Conservation (phyloP, 768 basidiomycete genomes). For the Tylopilus plumbeoviolaceoides region DNA sequence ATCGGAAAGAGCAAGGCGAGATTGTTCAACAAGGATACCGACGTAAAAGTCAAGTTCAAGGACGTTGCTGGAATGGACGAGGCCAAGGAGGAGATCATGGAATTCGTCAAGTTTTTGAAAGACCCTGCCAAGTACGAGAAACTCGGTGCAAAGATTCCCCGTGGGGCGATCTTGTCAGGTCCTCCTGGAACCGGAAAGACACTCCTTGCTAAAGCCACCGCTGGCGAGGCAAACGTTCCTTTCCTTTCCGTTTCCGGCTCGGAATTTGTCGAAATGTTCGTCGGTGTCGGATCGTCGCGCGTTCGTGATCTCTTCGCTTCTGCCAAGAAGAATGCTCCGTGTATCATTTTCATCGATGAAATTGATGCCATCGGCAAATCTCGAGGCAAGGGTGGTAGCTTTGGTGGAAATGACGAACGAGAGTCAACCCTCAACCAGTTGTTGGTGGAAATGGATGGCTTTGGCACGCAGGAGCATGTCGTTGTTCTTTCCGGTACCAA, state of each 20-base stretch:
- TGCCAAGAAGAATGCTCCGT: conserved; percentile 96
- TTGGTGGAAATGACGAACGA: conserved; percentile 96
- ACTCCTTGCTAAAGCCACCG: conserved; percentile 95
- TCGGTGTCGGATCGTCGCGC: conserved; percentile 96
- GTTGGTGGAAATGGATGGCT: conserved; percentile 99
- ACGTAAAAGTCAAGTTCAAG: conserved; percentile 89
- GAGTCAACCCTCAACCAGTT: conserved; percentile 97
- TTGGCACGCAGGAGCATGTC: conserved; percentile 94
- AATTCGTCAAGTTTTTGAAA: conserved; percentile 98
- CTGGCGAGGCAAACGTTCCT: conserved; percentile 95
- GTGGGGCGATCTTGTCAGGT: conserved; percentile 90
- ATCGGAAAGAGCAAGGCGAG: conserved; percentile 95
- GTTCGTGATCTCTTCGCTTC: conserved; percentile 97
- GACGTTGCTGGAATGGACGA: conserved; percentile 99
- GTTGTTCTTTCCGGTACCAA: conserved; percentile 97
- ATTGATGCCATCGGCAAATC: conserved; percentile 99
- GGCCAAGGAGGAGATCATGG: conserved; percentile 99
- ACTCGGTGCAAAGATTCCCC: conserved; percentile 96
- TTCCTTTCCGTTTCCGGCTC: conserved; percentile 99
- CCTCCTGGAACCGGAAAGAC: conserved; percentile 99
- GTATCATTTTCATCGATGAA: conserved; percentile 99
- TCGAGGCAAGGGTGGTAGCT: conserved; percentile 69
- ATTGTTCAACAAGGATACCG: conserved; percentile 95
- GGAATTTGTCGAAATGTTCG: conserved; percentile 99
- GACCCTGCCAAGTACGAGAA: conserved; percentile 92